Base-by-base conservation (phyloP, 2,329 filamentous ascomycete genomes). In the Talaromyces rugulosus region DNA sequence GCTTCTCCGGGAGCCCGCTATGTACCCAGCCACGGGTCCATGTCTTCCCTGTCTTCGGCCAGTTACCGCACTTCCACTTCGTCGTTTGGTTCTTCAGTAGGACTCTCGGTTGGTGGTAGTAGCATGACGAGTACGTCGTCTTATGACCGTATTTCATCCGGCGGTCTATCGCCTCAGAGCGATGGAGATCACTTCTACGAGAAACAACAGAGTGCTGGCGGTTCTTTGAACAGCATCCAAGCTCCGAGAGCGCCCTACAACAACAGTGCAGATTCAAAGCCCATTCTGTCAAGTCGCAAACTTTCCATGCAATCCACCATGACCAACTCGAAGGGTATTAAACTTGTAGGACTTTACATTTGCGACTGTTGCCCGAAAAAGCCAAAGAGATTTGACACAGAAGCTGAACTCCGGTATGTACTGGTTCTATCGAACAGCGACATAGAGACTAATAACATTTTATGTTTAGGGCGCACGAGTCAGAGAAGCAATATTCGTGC, bases 301-400 rank as follows among this genome's bases (percentile, higher is more conserved):
- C 76, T 82, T 63, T 80, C 84, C 3, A 74, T 79, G 55, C 70
- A 72, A 63, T 66, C 70, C 27, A 69, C 68, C 34, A 61, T 52
- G 4, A 44, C 42, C 42, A 34, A 52, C 6, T 40, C 56, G 7
- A 62, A 28, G 44, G 52, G 57, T 16, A 44, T 34, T 14, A 76
- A 77, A 63, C 65, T 72, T 6, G 64, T 71, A 30, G 70, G 71
- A 18, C 68, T 85, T 34, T 88, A 82, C 69, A 87, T 96, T 78
- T 98, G 93, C 77, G 92, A 96, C 71, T 98, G 94, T 75, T 98
- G 93, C 77, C 93, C 92, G 0, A 97, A 97, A 77, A 97, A 97
- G 77, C 93, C 93, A 1, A 96, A 96, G 77, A 96, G 96, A 72
- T 97, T 97, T 70, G 91, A 96, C 68, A 91, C 87, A 4, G 83